Percentiles rank a stretch among this genome's conserved stretches.
These are phyloP conservation scores for Microcera coccophila DNA, from an alignment of 2,329 filamentous ascomycete species.

Conservation along the genomic window DNA sequence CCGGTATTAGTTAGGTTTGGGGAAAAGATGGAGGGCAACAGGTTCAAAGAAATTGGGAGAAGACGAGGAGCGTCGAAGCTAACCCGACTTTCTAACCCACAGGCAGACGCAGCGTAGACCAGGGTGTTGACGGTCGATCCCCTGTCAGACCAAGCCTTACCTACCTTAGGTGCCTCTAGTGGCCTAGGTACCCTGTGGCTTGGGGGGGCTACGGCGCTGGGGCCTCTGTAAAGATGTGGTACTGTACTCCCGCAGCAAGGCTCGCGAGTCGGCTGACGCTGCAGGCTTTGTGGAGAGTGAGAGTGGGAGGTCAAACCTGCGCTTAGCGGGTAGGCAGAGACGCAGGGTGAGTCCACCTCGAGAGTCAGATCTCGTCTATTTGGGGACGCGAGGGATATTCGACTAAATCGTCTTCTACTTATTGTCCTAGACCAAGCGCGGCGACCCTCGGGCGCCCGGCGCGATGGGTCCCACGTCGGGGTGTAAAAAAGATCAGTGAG, in stretches of 20 bases:
- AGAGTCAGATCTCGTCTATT: not conserved
- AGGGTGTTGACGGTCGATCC: slow-evolving; percentile 11
- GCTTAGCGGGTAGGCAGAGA: slow-evolving; percentile 26
- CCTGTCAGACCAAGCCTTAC: slow-evolving; percentile 4
- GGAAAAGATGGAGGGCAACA: slow-evolving; percentile 29
- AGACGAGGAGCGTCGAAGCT: slow-evolving; percentile 17
- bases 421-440: not conserved
- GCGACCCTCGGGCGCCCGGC: too few species aligned
- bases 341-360: slow-evolving; percentile 1
- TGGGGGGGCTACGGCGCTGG: not conserved
- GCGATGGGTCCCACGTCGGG: too few species aligned
- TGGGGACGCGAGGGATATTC: not conserved
- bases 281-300: slow-evolving; percentile 13
- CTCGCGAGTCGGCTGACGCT: not conserved
- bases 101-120: slow-evolving; percentile 23
- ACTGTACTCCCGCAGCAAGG: not conserved
- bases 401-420: not conserved
- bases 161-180: not conserved
- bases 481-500: too few species aligned
- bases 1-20: slow-evolving; percentile 11
- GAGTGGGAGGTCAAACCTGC: slow-evolving; percentile 24
- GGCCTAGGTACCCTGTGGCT: not conserved
- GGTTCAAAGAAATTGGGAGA: slow-evolving; percentile 30
- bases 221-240: not conserved
- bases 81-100: slow-evolving; percentile 1